Evolutionary conservation across 2,329 filamentous ascomycete genomes (phyloP), one percentile per base, ranked within the genome.

Genomic region (Neopestalotiopsis rosae): DNA sequence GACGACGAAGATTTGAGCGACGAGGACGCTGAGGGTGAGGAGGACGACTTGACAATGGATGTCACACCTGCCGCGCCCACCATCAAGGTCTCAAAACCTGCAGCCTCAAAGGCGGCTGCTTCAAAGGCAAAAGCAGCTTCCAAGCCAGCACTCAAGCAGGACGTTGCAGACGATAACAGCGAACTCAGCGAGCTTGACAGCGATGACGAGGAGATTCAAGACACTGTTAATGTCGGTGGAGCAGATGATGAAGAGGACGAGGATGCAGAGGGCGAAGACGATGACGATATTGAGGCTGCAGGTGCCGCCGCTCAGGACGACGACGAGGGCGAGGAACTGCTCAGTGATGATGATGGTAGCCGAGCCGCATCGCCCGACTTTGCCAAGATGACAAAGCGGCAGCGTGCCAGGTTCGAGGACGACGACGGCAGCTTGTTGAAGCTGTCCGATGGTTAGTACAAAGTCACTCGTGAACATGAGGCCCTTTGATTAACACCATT

Each of bases 361-460:
- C 81, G 81, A 45, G 86, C 79, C 5, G 87, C 82, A 57, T 85
- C 86, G 4, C 86, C 85, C 0, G 87, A 89, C 73, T 76, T 89
- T 42, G 82, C 86, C 45, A 89, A 88, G 78, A 88, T 90, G 86
- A 90, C 88, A 4, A 88, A 88, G 74, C 83, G 88, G 28, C 88
- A 90, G 74, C 82, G 88, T 52, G 88, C 88, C 32, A 84, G 88
- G 17, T 89, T 90, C 65, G 88, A 88, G 66, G 87, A 89, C 69
- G 72, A 84, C 81, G 59, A 85, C 83, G 76, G 85, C 86, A 73
- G 87, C 83, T 75, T 79, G 17, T 85, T 90, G 85, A 89, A 90
- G 76, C 77, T 90, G 0, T 89, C 88, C 3, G 87, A 90, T 78
- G 88, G 88, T 87, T 79, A 71, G 85, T 75, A 13, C 2, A 17